phyloP scores from a whole-genome alignment of 2,329 filamentous ascomycete species.

The Sporothrix schenckii region DNA sequence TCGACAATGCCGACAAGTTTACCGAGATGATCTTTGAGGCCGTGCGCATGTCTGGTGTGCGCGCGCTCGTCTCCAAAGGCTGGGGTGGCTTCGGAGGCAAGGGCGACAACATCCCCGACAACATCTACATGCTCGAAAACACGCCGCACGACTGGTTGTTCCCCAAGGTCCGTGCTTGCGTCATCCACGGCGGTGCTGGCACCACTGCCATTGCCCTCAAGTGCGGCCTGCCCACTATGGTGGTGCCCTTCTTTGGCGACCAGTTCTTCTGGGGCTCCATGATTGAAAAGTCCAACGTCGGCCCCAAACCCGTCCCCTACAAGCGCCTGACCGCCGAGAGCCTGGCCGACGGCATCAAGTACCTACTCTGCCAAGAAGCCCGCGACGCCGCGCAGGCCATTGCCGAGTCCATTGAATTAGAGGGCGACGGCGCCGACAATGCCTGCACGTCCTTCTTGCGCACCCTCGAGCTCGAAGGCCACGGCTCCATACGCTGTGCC shows the following conservation, averaged over 20 bases:
- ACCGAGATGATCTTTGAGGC: conserved; percentile 73
- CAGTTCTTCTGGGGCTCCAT: conserved; percentile 78
- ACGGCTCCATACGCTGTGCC: conserved; percentile 65
- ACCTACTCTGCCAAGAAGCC: conserved; percentile 65
- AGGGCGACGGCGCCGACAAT: conserved; percentile 70
- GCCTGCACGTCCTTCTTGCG: conserved; percentile 69
- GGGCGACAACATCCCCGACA: conserved; percentile 55
- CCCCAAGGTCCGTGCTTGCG: conserved; percentile 64
- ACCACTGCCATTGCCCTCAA: conserved; percentile 75
- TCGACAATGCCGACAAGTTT: conserved; percentile 70
- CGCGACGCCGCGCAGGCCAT: conserved; percentile 60
- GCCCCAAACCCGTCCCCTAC: conserved; percentile 68
- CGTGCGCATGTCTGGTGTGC: conserved; percentile 65
- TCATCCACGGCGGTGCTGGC: conserved; percentile 78
- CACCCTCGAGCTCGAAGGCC: conserved; percentile 56
- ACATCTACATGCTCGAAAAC: conserved; percentile 72
- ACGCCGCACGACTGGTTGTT: conserved; percentile 79
- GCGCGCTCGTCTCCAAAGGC: conserved; percentile 73
- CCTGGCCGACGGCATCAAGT: conserved; percentile 70
- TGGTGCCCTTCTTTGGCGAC: conserved; percentile 79
- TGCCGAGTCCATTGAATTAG: conserved; percentile 61
- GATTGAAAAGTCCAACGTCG: conserved; percentile 65
- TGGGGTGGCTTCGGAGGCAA: conserved; percentile 72
- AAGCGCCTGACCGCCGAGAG: conserved; percentile 66
- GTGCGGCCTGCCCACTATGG: conserved; percentile 71